Conservation (phyloP, 176 grass and related monocot genomes). For the Tuctoria greenei region DNA sequence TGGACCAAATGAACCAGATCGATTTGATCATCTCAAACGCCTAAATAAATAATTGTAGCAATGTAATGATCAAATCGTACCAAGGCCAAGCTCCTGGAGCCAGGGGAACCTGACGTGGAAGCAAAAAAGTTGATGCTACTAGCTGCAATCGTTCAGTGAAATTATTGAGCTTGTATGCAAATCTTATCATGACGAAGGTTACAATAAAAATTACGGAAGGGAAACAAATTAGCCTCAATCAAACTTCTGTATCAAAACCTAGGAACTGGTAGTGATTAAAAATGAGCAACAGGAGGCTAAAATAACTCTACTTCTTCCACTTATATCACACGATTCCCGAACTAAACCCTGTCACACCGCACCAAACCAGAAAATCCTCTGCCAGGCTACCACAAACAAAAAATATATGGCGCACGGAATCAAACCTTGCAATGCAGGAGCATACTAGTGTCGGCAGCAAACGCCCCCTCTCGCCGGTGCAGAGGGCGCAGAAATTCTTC, state of each 20-base stretch:
- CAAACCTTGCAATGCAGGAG: conserved; percentile 80
- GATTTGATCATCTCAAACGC: neutral
- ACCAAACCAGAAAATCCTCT: neutral
- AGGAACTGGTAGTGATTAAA: neutral
- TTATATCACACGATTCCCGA: conserved; percentile 2
- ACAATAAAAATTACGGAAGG: neutral
- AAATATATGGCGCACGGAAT: neutral
- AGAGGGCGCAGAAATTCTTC: conserved; percentile 94
- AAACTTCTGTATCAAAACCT: neutral
- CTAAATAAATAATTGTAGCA: neutral
- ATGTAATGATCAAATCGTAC: neutral
- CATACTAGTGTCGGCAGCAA: conserved; percentile 44
- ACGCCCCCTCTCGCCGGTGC: conserved; percentile 90
- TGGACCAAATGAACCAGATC: neutral
- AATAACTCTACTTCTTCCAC: neutral
- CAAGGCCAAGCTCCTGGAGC: neutral
- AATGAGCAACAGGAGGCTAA: neutral
- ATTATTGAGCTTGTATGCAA: neutral
- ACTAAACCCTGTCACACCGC: neutral
- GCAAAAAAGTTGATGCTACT: neutral
- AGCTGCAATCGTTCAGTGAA: neutral
- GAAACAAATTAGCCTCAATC: conserved; percentile 4
- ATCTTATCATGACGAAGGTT: neutral
- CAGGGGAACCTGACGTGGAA: neutral
- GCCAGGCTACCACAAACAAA: neutral